These are phyloP conservation scores for Kodamaea neixiangensis DNA, from an alignment of 805 yeast genomes.

Conservation along the genomic window DNA sequence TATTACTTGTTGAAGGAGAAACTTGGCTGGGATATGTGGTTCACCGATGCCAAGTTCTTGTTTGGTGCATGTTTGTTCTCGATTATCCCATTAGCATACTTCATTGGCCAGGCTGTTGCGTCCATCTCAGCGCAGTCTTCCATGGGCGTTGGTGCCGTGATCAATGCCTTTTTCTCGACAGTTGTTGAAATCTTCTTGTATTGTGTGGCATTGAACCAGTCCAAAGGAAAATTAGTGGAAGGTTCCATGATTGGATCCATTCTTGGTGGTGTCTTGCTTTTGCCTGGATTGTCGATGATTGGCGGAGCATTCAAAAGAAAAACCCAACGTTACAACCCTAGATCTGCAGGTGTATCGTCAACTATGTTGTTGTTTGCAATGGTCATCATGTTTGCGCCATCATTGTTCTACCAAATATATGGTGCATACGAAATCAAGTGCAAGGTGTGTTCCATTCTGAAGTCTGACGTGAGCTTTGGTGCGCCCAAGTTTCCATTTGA, in stretches of 20 bases:
- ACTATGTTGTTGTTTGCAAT: constrained; percentile 92
- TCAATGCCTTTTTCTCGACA: constrained; percentile 96
- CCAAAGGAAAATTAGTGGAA: constrained; percentile 87
- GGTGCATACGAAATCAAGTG: constrained; percentile 84
- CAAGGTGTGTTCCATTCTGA: constrained; percentile 46
- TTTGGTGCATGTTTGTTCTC: constrained; percentile 79
- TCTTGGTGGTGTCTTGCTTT: constrained; percentile 83
- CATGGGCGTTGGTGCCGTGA: constrained; percentile 98
- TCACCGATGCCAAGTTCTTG: constrained; percentile 64
- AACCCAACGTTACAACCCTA: constrained; percentile 93
- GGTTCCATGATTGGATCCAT: constrained; percentile 95
- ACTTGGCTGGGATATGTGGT: constrained; percentile 36
- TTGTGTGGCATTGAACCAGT: constrained; percentile 84
- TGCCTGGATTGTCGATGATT: constrained; percentile 97
- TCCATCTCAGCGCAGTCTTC: constrained; percentile 97
- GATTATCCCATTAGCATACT: constrained; percentile 91
- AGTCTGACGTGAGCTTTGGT: background rate
- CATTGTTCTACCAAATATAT: constrained; percentile 83
- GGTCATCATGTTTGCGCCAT: constrained; percentile 90
- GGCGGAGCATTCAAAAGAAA: constrained; percentile 93
- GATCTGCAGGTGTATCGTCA: constrained; percentile 95
- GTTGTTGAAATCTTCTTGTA: constrained; percentile 90
- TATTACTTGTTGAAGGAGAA: constrained; percentile 60
- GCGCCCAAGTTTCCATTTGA: constrained; percentile 1
- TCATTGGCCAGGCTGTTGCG: constrained; percentile 99